Evolutionary conservation across 2,329 filamentous ascomycete species (phyloP), one percentile per base, ranked within the genome.

Genomic region (Diaporthe caulivora): DNA sequence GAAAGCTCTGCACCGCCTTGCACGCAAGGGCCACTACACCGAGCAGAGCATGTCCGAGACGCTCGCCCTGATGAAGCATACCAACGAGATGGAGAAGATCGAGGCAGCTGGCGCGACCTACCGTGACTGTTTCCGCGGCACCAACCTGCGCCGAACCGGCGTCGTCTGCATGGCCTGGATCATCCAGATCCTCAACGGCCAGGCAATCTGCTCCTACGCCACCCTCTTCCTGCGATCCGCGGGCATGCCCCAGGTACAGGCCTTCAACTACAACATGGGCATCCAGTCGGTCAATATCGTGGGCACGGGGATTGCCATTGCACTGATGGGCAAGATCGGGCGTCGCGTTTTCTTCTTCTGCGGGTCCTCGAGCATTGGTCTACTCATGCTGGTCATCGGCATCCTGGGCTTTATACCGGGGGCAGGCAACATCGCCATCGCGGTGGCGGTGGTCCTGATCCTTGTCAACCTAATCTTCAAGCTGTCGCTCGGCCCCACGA

Each of bases 11-110:
- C 77, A 78, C 31, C 78, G 82, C 15, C 78, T 84, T 9, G 80
- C 78, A 17, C 24, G n/a, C 44, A 54, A 72, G 51, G 77, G 69
- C 55, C 76, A 72, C 51, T 77, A 72, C 51, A 47, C 8, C 17
- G 77, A 76, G 49, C 86, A 87, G 75, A 84, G 87, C 75, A 79
- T 80, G 3, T 84, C 88, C 72, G 83, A 87, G 75, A 85, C 84
- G 0, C 79, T 91, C 13, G 86, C 87, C 18, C 84, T 90, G 85
- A 89, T 90, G 77, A 82, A 85, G 54, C 84, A 89, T 75, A 90
- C 88, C 9, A 86, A 89, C 75, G 83, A 86, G 78, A 79, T 86
- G 73, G 87, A 89, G 76, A 84, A 84, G 76, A 76, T 80, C 31
- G 74, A 84, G 67, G 83, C 83, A 10, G 81, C 80, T 10, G 87